Percentiles rank a stretch among this genome's conserved stretches.
Evolutionary conservation across 2,329 filamentous ascomycete genomes (phyloP).

Genomic region (Diplodia intermedia): DNA sequence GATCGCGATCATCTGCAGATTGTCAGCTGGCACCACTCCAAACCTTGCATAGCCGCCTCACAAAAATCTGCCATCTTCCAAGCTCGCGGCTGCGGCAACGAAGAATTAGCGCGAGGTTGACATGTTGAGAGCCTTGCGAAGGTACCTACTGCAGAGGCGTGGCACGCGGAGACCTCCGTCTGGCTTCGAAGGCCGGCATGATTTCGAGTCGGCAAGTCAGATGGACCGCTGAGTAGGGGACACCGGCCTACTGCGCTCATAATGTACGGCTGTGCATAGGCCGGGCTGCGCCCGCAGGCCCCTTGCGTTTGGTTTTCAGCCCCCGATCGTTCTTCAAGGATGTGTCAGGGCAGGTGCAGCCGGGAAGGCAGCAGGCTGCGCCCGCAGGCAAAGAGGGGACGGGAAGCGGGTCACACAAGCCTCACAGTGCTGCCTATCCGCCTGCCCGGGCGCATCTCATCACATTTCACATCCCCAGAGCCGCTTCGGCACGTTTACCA

Average conservation of each 20-base stretch:
- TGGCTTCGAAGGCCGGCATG: background rate
- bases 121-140: background rate
- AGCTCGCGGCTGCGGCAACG: constrained; percentile 20
- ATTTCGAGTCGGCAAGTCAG: background rate
- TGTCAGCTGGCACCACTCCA: background rate
- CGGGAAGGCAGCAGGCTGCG: background rate
- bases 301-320: background rate
- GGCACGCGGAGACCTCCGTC: constrained; percentile 6
- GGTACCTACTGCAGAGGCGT: constrained; percentile 12
- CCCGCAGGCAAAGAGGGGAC: constrained; percentile 1
- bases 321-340: background rate
- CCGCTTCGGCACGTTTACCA: background rate
- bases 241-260: background rate
- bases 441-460: background rate
- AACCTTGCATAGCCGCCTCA: background rate
- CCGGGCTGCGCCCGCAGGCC: background rate
- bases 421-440: background rate
- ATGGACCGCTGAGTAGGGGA: background rate
- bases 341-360: background rate
- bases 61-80: constrained; percentile 32
- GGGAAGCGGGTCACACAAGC: background rate
- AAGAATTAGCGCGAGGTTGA: background rate
- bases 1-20: constrained; percentile 46
- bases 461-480: background rate
- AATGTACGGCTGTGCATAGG: background rate